Conservation (phyloP, 2,329 filamentous ascomycete species). For the Ascochyta clinopodiicola region DNA sequence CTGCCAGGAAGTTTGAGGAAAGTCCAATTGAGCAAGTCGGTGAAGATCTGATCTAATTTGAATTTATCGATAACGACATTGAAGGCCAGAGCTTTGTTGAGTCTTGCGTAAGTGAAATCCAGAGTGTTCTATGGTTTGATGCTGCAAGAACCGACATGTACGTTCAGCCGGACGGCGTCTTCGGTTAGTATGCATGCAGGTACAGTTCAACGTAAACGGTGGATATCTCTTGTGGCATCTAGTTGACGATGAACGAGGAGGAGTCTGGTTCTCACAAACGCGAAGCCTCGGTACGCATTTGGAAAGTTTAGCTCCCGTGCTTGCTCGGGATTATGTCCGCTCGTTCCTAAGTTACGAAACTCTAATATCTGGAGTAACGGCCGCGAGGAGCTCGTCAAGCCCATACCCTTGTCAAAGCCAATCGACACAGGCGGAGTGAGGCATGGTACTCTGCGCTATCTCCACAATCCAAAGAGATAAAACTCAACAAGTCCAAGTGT, state of each 20-base stretch:
- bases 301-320: slow-evolving; percentile 12
- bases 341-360: neutral
- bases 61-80: neutral
- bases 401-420: neutral
- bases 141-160: neutral
- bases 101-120: neutral
- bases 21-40: neutral
- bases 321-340: neutral
- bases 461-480: neutral
- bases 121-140: neutral
- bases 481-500: slow-evolving; percentile 1
- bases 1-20: neutral
- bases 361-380: slow-evolving; percentile 2
- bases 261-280: neutral
- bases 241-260: neutral
- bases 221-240: neutral
- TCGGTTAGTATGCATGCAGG: slow-evolving; percentile 1
- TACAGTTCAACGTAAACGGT: neutral
- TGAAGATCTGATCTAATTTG: neutral
- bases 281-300: neutral
- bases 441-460: neutral
- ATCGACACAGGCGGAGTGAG: slow-evolving; percentile 3
- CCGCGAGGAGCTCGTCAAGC: neutral
- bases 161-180: neutral
- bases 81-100: neutral